A percentile compares a stretch with the other conserved stretches of the same genome.
phyloP scores from a whole-genome alignment of 2,329 filamentous ascomycete species.

The Pseudogymnoascus destructans region DNA sequence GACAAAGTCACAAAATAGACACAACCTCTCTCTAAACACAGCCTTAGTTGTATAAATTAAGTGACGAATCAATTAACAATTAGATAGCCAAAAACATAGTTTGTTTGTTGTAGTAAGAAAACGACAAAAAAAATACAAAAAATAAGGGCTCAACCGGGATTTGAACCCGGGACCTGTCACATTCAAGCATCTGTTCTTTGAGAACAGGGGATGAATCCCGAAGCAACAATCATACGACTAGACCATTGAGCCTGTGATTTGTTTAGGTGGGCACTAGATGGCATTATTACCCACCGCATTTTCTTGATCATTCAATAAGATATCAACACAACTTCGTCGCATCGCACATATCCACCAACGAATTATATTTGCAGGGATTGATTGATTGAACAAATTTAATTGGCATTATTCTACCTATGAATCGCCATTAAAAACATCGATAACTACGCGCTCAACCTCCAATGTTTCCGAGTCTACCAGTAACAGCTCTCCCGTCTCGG shows the following conservation, averaged over 20 bases:
- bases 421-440: constrained; percentile 22
- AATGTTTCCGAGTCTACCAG: constrained; percentile 77
- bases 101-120: neutral
- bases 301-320: neutral
- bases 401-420: neutral
- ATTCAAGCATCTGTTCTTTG: constrained; percentile 19
- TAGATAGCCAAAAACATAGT: neutral
- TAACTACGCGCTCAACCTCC: constrained; percentile 59
- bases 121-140: constrained; percentile 1
- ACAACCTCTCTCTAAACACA: neutral
- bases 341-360: neutral
- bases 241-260: constrained; percentile 24
- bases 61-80: neutral
- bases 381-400: neutral
- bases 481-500: constrained; percentile 63
- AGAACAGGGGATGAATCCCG: constrained; percentile 23
- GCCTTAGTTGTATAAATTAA: neutral
- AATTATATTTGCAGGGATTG: neutral
- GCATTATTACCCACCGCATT: neutral
- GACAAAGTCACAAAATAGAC: neutral
- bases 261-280: neutral
- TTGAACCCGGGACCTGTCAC: constrained; percentile 30
- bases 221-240: constrained; percentile 31
- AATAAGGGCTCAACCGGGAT: constrained; percentile 26
- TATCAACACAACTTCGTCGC: neutral